These are phyloP conservation scores for Chaetomium sp. DNA, from an alignment of 2,329 filamentous ascomycete genomes.

Conservation along the genomic window DNA sequence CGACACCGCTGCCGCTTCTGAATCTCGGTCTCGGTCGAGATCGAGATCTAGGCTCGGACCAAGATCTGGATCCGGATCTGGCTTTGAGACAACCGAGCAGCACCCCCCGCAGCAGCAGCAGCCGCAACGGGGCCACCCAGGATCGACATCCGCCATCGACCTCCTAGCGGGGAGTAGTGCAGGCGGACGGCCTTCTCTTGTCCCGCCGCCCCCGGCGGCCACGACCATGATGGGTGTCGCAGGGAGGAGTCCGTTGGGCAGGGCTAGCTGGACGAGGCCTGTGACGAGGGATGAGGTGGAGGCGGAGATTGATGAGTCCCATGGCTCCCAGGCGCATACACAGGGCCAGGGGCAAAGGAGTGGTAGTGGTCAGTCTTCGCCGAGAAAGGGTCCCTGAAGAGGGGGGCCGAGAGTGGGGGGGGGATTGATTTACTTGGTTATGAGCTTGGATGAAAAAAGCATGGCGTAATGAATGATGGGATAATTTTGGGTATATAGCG, in stretches of 20 bases:
- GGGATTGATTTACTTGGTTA: not conserved
- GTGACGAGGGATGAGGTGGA: conserved; percentile 28
- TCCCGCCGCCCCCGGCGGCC: not conserved
- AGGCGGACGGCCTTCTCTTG: not conserved
- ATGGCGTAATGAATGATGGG: too few species aligned
- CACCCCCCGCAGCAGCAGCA: not conserved
- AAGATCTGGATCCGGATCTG: too few species aligned
- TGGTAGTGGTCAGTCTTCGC: not conserved
- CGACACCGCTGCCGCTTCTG: too few species aligned
- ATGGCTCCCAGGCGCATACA: too few species aligned
- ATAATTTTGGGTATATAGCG: too few species aligned
- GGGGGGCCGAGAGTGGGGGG: not conserved
- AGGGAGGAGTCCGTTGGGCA: conserved; percentile 35
- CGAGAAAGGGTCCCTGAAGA: not conserved
- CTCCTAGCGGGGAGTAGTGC: not conserved
- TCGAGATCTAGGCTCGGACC: too few species aligned
- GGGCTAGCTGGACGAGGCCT: conserved; percentile 30
- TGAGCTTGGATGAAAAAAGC: not conserved
- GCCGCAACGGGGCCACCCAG: not conserved
- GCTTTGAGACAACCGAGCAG: not conserved
- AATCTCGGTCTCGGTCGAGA: too few species aligned
- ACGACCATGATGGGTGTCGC: conserved; percentile 13
- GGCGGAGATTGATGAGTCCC: conserved; percentile 25
- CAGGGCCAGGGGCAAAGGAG: not conserved
- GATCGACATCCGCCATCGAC: not conserved